phyloP scores from a whole-genome alignment of 768 basidiomycete species.

The Gyrodon lividus region DNA sequence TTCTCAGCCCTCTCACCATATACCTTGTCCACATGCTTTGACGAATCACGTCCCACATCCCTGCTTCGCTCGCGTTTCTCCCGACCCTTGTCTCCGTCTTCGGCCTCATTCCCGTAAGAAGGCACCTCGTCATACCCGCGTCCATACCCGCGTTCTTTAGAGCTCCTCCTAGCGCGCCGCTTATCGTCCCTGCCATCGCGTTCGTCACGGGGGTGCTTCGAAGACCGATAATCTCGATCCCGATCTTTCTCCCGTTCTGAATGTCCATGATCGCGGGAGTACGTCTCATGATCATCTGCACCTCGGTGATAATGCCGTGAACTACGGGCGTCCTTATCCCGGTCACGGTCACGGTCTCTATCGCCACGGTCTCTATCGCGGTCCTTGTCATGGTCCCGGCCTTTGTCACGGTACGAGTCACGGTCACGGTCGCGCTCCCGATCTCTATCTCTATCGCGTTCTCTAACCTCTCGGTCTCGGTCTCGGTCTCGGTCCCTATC shows the following conservation, averaged over 20 bases:
- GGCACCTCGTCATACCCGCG: slow-evolving; percentile 53
- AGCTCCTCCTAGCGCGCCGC: slow-evolving; percentile 41
- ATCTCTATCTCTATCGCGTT: slow-evolving; percentile 29
- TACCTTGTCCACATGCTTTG: slow-evolving; percentile 44
- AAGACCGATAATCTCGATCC: slow-evolving; percentile 42
- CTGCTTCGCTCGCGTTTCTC: slow-evolving; percentile 52
- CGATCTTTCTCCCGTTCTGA: slow-evolving; percentile 35
- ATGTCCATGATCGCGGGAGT: slow-evolving; percentile 35
- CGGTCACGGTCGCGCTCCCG: slow-evolving; percentile 32
- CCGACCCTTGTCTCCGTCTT: slow-evolving; percentile 27
- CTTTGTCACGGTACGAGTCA: slow-evolving; percentile 35
- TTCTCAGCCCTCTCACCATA: slow-evolving; percentile 64
- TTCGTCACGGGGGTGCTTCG: slow-evolving; percentile 53
- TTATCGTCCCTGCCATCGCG: slow-evolving; percentile 55
- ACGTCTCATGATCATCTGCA: slow-evolving; percentile 33
- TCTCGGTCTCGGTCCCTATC: slow-evolving; percentile 47
- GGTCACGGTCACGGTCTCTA: slow-evolving; percentile 44
- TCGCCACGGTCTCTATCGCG: slow-evolving; percentile 40
- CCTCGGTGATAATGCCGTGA: slow-evolving; percentile 32
- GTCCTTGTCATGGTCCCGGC: slow-evolving; percentile 41
- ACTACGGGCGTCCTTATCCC: slow-evolving; percentile 40
- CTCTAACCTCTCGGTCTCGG: slow-evolving; percentile 32
- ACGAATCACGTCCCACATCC: slow-evolving; percentile 34
- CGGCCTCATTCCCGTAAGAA: slow-evolving; percentile 39
- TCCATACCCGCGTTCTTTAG: slow-evolving; percentile 38